phyloP scores from a whole-genome alignment of 306 rosid species.

The Fragaria vesca region DNA sequence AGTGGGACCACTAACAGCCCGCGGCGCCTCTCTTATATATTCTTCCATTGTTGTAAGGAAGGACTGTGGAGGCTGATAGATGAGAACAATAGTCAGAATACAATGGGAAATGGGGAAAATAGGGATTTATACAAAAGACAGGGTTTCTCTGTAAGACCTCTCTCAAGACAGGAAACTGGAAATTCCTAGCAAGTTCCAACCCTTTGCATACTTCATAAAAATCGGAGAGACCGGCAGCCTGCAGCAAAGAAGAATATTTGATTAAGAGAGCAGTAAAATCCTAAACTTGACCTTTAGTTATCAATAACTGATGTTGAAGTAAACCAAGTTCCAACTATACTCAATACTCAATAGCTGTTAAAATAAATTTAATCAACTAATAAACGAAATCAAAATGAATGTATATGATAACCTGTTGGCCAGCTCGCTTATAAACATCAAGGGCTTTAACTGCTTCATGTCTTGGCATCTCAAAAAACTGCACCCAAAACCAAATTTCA shows the following conservation, averaged over 20 bases:
- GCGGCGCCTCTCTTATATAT: slow-evolving; percentile 92
- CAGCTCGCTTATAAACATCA: slow-evolving; percentile 93
- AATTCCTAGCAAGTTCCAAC: slow-evolving; percentile 95
- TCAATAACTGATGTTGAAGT: not conserved
- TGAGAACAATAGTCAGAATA: slow-evolving; percentile 18
- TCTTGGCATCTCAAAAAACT: slow-evolving; percentile 99
- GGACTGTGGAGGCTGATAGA: slow-evolving; percentile 89
- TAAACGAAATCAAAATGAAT: not conserved
- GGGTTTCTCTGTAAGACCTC: slow-evolving; percentile 48
- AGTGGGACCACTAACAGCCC: slow-evolving; percentile 69
- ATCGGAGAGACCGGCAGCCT: slow-evolving; percentile 84
- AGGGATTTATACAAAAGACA: slow-evolving; percentile 8
- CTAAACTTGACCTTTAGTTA: not conserved
- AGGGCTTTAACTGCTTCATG: slow-evolving; percentile 93
- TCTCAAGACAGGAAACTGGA: slow-evolving; percentile 94
- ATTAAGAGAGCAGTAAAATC: slow-evolving; percentile 8
- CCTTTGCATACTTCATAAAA: slow-evolving; percentile 95
- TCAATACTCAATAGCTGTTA: not conserved
- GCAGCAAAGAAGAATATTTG: slow-evolving; percentile 32
- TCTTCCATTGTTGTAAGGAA: slow-evolving; percentile 96
- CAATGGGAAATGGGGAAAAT: slow-evolving; percentile 1
- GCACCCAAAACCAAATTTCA: slow-evolving; percentile 24
- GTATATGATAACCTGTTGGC: slow-evolving; percentile 73
- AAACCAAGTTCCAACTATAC: not conserved
- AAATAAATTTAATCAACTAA: not conserved